phyloP scores from a whole-genome alignment of 2,329 filamentous ascomycete species.

The Diatrype stigma region DNA sequence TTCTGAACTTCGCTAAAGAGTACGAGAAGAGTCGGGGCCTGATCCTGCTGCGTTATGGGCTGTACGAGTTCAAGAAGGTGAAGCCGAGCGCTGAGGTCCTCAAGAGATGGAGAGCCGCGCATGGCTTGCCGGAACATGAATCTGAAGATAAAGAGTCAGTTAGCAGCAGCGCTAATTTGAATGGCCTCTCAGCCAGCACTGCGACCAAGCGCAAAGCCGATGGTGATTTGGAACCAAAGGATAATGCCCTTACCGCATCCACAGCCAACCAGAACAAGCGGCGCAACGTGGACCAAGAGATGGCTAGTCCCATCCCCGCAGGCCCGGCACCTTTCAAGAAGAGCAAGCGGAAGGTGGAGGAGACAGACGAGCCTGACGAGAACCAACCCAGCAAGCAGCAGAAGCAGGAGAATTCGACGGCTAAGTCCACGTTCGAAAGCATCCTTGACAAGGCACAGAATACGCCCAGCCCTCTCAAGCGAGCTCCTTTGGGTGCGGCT shows the following conservation, averaged over 20 bases:
- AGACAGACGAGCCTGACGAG: slow-evolving; percentile 40
- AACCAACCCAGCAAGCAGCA: slow-evolving; percentile 47
- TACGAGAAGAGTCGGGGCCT: slow-evolving; percentile 61
- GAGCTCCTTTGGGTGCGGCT: slow-evolving; percentile 11
- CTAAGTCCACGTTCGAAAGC: slow-evolving; percentile 54
- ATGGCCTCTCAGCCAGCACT: slow-evolving; percentile 22
- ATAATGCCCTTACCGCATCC: slow-evolving; percentile 31
- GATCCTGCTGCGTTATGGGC: slow-evolving; percentile 57
- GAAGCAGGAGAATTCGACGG: slow-evolving; percentile 48
- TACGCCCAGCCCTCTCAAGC: slow-evolving; percentile 21
- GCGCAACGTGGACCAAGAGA: slow-evolving; percentile 37
- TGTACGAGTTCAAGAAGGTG: slow-evolving; percentile 60
- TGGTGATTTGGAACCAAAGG: slow-evolving; percentile 40
- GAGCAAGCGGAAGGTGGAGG: slow-evolving; percentile 50
- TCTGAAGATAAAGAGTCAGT: slow-evolving; percentile 35
- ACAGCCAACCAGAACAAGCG: slow-evolving; percentile 45
- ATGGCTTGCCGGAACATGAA: slow-evolving; percentile 49
- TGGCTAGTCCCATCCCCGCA: slow-evolving; percentile 29
- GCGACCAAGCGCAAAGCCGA: slow-evolving; percentile 55
- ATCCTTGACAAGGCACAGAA: slow-evolving; percentile 48
- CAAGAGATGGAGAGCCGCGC: slow-evolving; percentile 54
- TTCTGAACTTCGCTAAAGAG: slow-evolving; percentile 60
- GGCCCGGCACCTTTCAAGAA: slow-evolving; percentile 36
- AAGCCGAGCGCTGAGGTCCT: slow-evolving; percentile 55
- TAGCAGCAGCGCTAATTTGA: slow-evolving; percentile 28